Evolutionary conservation across 1,284 basidiomycete species (phyloP), one percentile per base, ranked within the genome.

Genomic region (Naganishia cerealis): DNA sequence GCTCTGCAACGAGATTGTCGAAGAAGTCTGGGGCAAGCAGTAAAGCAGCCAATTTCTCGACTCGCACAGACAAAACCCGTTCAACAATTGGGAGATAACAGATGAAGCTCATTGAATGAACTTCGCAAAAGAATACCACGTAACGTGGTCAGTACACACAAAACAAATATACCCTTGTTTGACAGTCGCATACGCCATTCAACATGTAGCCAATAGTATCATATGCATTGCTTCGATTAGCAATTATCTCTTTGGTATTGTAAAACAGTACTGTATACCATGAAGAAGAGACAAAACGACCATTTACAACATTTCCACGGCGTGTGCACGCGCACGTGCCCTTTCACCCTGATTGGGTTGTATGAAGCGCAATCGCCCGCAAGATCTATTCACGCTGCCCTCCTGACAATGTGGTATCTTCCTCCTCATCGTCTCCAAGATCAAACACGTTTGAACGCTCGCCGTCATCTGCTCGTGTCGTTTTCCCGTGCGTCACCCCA

Each of bases 1-100:
- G 50, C 63, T 75, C 26, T 70, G 71, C 65, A 56, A 65, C 39
- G 72, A 75, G 55, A 68, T 75, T 55, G 72, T 69, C 26, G 68
- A 73, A 67, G 71, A 74, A 67, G 73, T 75, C 50, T 75, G 74
- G 74, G 74, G 74, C 57, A 73, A 68, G 67, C 59, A 65, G 57
- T 63, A 63, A 39, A 33, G 29, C 29, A 6, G 21, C 33, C 43
- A 15, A 15, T 8, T 18, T 46, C 43, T 46, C 16, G 43, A 46
- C 12, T 33, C 29, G 29, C 53, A 38, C 21, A 12, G 18, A 50
- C n/a, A 62, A 36, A 46, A 59, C 26, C 61, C 46, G 46, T 50
- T 63, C 61, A 63, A 63, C 50, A 63, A 53, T 54, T 38, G 61
- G 61, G 61, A 54, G 21, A 50, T n/a, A 18, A 18, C 43, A 46